Base-by-base conservation (phyloP, 257 asterid genomes). In the Lycium barbarum region DNA sequence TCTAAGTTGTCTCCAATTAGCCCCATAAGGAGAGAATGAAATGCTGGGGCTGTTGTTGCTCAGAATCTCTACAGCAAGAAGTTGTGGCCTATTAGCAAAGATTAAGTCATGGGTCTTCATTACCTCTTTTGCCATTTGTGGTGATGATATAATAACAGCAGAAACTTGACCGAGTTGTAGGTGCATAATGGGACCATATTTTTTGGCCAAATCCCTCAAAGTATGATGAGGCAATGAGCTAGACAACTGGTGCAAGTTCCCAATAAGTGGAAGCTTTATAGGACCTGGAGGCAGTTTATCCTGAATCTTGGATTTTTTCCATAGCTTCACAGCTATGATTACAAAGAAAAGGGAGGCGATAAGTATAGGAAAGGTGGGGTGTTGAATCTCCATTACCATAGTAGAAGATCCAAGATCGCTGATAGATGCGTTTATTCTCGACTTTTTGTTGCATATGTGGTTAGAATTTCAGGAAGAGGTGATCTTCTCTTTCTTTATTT, bases 151-250 rank as follows among this genome's bases (percentile, higher is more conserved):
- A 38, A 70, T 17, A 70, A 70, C 53, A 70, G 33, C 26, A 7
- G 78, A 70, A 38, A 70, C 78, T 70, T 70, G 53, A 38, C 78
- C 53, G 2, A 70, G 53, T 8, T 70, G 53, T 70, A 70, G 78
- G 78, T 70, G 78, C 78, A 70, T 70, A 3, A 70, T 7, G 78
- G 78, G 78, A 8, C 78, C 78, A 70, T 38, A 70, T 70, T 38
- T 70, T 3, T 70, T 68, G 38, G 78, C n/a, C 53, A 70, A 70
- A 70, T 38, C 38, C 53, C 18, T 38, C 0, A 70, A 70, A 15
- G 53, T 70, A 70, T 70, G 78, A 53, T 70, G 78, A 17, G 78
- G 78, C 1, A 70, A 3, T 38, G 53, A 38, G 9, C 3, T 70
- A 38, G 78, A 70, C 15, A 38, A 70, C 26, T 70, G 78, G 47